Percentiles rank a stretch among this genome's conserved stretches.
Conservation (phyloP, 2,329 filamentous ascomycete species). For the Colletotrichum nymphaeae region DNA sequence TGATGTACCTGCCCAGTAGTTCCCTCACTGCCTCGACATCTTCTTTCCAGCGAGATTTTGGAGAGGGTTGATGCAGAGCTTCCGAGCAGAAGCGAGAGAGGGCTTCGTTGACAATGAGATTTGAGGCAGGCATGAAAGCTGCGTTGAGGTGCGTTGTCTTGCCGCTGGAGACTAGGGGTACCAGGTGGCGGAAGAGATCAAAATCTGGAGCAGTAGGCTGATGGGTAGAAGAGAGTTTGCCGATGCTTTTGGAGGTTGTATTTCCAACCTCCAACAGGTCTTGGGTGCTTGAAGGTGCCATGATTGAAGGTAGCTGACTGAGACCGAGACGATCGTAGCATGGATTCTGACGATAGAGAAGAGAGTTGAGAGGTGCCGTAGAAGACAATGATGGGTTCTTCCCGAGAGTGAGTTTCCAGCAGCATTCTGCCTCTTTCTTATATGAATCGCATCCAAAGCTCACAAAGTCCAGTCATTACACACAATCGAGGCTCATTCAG, state of each 20-base stretch:
- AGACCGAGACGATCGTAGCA: no score
- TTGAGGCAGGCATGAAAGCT: constrained; percentile 44
- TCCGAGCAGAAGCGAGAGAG: constrained; percentile 41
- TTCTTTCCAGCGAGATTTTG: constrained; percentile 37
- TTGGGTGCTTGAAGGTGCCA: constrained; percentile 18
- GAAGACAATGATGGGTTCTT: background rate
- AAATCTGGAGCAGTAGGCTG: constrained; percentile 23
- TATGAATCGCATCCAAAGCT: no score
- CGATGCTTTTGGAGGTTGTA: background rate
- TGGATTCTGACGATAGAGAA: background rate
- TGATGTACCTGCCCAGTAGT: constrained; percentile 43
- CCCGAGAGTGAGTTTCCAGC: no score
- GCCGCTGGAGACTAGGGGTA: constrained; percentile 36
- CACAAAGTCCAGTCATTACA: no score
- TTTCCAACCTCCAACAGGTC: background rate
- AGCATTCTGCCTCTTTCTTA: no score
- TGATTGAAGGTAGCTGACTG: background rate
- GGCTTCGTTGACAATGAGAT: constrained; percentile 45
- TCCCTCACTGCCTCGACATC: constrained; percentile 3
- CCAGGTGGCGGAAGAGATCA: constrained; percentile 37
- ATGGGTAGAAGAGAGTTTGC: background rate
- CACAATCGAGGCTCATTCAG: no score
- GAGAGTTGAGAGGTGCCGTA: no score
- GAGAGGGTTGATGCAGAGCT: constrained; percentile 38
- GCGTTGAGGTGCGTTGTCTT: constrained; percentile 44